A percentile compares a stretch with the other conserved stretches of the same genome.
phyloP scores from a whole-genome alignment of 805 yeast genomes.

The Kazachstania kunashirensis region DNA sequence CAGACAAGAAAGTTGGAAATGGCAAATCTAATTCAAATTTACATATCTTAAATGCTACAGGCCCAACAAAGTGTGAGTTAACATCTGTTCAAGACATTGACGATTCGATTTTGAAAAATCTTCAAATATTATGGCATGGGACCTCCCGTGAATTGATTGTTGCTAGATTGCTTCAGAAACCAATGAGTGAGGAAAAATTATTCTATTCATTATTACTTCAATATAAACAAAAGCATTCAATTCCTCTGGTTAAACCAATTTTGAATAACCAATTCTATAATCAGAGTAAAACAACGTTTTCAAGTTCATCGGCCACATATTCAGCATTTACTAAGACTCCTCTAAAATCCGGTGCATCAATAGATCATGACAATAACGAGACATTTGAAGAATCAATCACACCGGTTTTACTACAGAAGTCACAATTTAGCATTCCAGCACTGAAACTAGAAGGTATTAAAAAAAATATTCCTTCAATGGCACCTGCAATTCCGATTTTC shows the following conservation, averaged over 20 bases:
- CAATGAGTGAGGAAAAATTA: constrained; percentile 64
- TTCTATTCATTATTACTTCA: constrained; percentile 67
- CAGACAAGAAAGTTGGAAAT: constrained; percentile 3
- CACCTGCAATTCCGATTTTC: constrained; percentile 17
- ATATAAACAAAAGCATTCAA: constrained; percentile 61
- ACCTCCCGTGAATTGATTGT: constrained; percentile 50
- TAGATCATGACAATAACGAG: not conserved
- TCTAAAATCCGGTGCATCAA: not conserved
- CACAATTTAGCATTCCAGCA: constrained; percentile 25
- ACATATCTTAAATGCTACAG: constrained; percentile 14
- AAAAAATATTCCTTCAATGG: constrained; percentile 9
- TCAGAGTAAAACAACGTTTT: not conserved
- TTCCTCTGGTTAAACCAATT: constrained; percentile 1
- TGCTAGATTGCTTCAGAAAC: constrained; percentile 43
- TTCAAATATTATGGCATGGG: constrained; percentile 77
- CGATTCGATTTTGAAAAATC: constrained; percentile 60
- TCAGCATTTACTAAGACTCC: not conserved
- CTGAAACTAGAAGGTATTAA: constrained; percentile 9
- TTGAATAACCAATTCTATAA: not conserved
- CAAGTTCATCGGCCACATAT: not conserved
- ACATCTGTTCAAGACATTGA: constrained; percentile 45
- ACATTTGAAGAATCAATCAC: constrained; percentile 11
- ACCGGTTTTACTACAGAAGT: constrained; percentile 23
- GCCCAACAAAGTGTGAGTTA: constrained; percentile 14
- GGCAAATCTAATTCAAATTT: constrained; percentile 25